phyloP scores from a whole-genome alignment of 352 stramenopile species.

The Pythium dissimile region DNA sequence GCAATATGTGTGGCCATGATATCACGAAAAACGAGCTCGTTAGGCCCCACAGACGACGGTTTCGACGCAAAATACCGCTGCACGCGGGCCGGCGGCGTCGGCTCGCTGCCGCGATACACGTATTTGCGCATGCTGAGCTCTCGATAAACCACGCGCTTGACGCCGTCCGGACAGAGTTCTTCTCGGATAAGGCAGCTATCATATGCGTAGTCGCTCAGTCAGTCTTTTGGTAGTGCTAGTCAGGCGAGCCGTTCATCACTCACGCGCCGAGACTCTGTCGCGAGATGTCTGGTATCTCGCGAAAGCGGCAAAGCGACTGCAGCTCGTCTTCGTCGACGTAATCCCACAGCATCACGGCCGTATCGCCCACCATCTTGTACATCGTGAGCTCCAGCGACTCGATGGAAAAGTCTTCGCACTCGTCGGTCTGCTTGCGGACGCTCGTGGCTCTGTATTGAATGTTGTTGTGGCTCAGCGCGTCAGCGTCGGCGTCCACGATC shows the following conservation, averaged over 20 bases:
- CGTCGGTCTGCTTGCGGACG: not conserved
- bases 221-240: not conserved
- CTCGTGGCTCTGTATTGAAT: not conserved
- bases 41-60: not conserved
- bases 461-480: not conserved
- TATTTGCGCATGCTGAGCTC: slow-evolving; percentile 2
- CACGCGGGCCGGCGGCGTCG: not conserved
- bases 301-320: slow-evolving; percentile 3
- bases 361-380: not conserved
- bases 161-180: slow-evolving; percentile 41
- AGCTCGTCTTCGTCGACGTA: slow-evolving; percentile 35
- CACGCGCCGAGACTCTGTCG: not conserved
- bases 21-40: slow-evolving; percentile 6
- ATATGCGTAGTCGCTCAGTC: too few relatives aligned
- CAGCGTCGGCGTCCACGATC: not conserved
- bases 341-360: slow-evolving; percentile 26
- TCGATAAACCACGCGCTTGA: slow-evolving; percentile 24
- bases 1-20: not conserved
- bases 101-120: not conserved
- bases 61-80: not conserved
- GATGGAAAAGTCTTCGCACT: not conserved
- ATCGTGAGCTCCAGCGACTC: slow-evolving; percentile 18
- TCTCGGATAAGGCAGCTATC: slow-evolving; percentile 26
- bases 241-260: not conserved
- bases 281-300: not conserved